Conservation (phyloP, 805 yeast species). For the Saccharomyces mikatae region DNA sequence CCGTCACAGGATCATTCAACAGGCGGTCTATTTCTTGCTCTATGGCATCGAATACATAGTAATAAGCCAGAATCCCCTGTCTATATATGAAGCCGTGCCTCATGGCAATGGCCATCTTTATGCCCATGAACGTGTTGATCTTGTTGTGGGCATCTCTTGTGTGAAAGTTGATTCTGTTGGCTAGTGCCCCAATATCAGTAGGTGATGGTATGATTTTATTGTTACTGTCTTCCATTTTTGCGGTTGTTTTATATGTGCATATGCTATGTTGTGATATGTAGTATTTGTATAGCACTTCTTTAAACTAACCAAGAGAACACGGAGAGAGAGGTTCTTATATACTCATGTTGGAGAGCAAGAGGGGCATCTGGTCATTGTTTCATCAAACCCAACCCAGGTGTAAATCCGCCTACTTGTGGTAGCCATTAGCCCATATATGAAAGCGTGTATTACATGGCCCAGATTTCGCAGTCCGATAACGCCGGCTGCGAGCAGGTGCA, state of each 20-base stretch:
- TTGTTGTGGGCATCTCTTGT: conserved; percentile 61
- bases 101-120: conserved; percentile 66
- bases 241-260: neutral
- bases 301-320: neutral
- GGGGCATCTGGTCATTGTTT: neutral
- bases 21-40: conserved; percentile 46
- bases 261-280: neutral
- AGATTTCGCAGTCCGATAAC: neutral
- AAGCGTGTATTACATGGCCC: neutral
- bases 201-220: conserved; percentile 55
- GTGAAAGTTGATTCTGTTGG: conserved; percentile 67
- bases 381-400: neutral
- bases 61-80: conserved; percentile 71
- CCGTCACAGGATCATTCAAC: conserved; percentile 14
- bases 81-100: conserved; percentile 70
- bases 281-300: neutral
- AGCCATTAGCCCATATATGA: neutral
- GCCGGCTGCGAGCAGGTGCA: neutral
- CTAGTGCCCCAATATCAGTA: conserved; percentile 75
- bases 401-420: neutral
- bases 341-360: neutral
- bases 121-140: conserved; percentile 58
- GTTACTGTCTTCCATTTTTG: neutral
- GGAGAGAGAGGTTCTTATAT: neutral
- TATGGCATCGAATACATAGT: conserved; percentile 58